phyloP scores from a whole-genome alignment of 805 yeast species.

The Lipomyces starkeyi region DNA sequence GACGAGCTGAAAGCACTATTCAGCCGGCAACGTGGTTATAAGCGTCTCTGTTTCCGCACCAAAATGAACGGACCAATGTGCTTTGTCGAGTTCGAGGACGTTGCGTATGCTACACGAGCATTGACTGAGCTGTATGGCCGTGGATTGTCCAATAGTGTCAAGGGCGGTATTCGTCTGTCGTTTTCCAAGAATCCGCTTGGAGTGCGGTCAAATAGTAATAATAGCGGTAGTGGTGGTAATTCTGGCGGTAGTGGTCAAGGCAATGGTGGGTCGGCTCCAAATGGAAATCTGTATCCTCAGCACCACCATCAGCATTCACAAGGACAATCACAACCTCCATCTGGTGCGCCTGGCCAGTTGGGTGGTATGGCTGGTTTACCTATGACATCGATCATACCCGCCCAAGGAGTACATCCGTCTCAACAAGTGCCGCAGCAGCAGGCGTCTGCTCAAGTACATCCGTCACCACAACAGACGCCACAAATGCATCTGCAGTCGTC shows the following conservation, averaged over 20 bases:
- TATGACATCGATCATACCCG: background rate
- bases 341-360: background rate
- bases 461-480: background rate
- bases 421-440: slow-evolving; percentile 3
- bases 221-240: slow-evolving; percentile 43
- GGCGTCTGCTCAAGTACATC: background rate
- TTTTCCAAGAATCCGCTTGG: slow-evolving; percentile 97
- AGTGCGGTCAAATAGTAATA: slow-evolving; percentile 72
- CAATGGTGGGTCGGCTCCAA: slow-evolving; percentile 6
- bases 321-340: background rate
- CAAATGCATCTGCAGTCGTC: background rate
- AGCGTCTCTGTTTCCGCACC: slow-evolving; percentile 88
- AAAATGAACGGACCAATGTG: slow-evolving; percentile 96
- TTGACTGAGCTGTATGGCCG: slow-evolving; percentile 92
- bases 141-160: slow-evolving; percentile 82
- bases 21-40: slow-evolving; percentile 88
- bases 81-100: slow-evolving; percentile 98
- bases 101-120: slow-evolving; percentile 89
- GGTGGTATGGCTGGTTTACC: background rate
- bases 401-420: background rate
- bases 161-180: slow-evolving; percentile 93
- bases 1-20: slow-evolving; percentile 87
- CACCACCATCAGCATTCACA: slow-evolving; percentile 18
- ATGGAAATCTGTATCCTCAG: slow-evolving; percentile 3
- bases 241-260: slow-evolving; percentile 22